Evolutionary conservation across 768 basidiomycete genomes (phyloP), one percentile per base, ranked within the genome.

Genomic region (Suillus bovinus): DNA sequence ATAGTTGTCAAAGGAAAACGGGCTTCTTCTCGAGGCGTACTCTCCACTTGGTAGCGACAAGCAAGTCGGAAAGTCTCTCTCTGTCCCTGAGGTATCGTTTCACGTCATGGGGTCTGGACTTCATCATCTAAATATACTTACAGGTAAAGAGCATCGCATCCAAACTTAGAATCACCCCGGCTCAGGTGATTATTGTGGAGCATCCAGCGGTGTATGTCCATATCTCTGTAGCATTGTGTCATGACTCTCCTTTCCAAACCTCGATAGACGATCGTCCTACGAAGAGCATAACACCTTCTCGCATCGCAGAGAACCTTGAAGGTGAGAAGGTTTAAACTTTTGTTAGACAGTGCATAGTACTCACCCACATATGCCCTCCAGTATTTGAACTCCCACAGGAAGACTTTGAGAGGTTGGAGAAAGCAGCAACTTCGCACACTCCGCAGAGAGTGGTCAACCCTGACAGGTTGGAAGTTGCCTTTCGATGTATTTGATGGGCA

Each of bases 141-240:
- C 13, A 85, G 80, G 81, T 89, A 20, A 80, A 83, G 68, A 71
- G 77, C 44, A 84, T 90, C 62, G 87, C 89, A 17, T 68, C 80
- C 59, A 80, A 85, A 63, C 81, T 90, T 60, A 82, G 83, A 4
- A 85, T 91, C 59, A 90, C 88, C 4, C 90, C 89, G 24, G 90
- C 90, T 4, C 88, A 90, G 68, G 87, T 86, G 31, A 78, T 90
- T 57, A 84, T 87, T 85, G 1, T 92, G 91, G 90, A 85, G 87
- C 68, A 81, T 90, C 55, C 89, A 90, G 73, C 85, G 89, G 91
- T 11, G 87, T 89, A 70, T 49, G 85, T 78, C 20, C 0, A 11
- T 20, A 42, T 42, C 41, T 10, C 24, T 27, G 16, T 20, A 5
- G 27, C n/a, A n/a, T 34, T 22, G 16, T 55, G 34, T 22, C 31